These are phyloP conservation scores for Mycena indigotica DNA, from an alignment of 768 basidiomycete genomes.

Conservation along the genomic window DNA sequence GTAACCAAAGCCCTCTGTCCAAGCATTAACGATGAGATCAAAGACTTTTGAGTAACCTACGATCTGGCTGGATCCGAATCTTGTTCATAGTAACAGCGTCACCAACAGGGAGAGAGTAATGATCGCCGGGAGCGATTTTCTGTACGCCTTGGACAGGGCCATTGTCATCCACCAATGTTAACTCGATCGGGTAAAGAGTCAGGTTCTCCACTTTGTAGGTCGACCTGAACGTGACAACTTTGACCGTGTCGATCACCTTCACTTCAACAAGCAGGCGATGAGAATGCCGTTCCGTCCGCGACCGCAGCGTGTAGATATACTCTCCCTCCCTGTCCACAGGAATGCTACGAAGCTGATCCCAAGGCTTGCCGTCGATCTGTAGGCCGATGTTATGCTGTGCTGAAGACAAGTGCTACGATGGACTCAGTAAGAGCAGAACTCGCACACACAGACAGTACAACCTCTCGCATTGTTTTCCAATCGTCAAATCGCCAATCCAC, in stretches of 20 bases:
- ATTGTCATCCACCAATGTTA: slow-evolving; percentile 83
- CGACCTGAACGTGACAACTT: slow-evolving; percentile 91
- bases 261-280: slow-evolving; percentile 89
- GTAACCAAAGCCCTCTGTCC: slow-evolving; percentile 93
- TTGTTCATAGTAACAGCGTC: slow-evolving; percentile 82
- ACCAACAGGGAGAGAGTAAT: slow-evolving; percentile 88
- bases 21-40: slow-evolving; percentile 5
- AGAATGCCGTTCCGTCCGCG: slow-evolving; percentile 70
- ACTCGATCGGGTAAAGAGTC: slow-evolving; percentile 88
- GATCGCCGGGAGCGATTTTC: slow-evolving; percentile 88
- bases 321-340: slow-evolving; percentile 95
- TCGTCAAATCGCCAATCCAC: slow-evolving; percentile 98
- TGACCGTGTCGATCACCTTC: slow-evolving; percentile 87
- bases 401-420: slow-evolving; percentile 56
- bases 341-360: slow-evolving; percentile 87
- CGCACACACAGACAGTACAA: slow-evolving; percentile 33
- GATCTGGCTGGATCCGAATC: slow-evolving; percentile 88
- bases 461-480: slow-evolving; percentile 92
- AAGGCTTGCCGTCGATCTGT: slow-evolving; percentile 80
- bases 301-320: slow-evolving; percentile 83
- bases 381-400: slow-evolving; percentile 85
- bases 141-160: slow-evolving; percentile 80
- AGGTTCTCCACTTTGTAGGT: slow-evolving; percentile 90
- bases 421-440: not conserved
- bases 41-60: slow-evolving; percentile 49